phyloP scores from a whole-genome alignment of 208 protist genomes.

The Phytomonas sp. region DNA sequence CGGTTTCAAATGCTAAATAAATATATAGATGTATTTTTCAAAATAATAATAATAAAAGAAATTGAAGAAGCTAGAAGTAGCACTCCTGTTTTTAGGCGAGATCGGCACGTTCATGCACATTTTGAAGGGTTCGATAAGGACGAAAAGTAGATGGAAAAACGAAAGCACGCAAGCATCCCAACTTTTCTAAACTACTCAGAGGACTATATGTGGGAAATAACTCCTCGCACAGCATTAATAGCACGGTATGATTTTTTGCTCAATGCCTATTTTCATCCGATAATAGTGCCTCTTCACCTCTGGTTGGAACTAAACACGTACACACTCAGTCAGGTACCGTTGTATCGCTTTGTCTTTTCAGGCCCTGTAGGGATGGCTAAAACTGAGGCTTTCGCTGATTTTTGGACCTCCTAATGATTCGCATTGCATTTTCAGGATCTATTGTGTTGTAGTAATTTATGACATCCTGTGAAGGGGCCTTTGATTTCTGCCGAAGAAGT shows the following conservation, averaged over 20 bases:
- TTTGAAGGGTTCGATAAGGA: neutral
- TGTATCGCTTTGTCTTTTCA: neutral
- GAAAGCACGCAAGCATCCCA: neutral
- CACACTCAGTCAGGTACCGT: neutral
- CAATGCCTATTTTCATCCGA: neutral
- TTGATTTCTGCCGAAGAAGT: constrained; percentile 25
- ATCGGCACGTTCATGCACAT: neutral
- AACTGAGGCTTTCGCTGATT: neutral
- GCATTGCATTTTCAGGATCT: neutral
- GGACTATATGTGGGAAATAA: neutral
- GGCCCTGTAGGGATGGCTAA: neutral
- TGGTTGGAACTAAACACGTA: neutral
- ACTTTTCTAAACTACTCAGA: neutral
- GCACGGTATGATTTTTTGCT: neutral
- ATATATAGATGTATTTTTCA: neutral
- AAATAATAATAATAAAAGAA: neutral
- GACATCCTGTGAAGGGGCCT: constrained; percentile 37
- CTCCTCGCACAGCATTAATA: neutral
- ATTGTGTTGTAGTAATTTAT: constrained; percentile 46
- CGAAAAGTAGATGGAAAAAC: neutral
- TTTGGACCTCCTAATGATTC: constrained; percentile 1
- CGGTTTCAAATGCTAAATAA: neutral
- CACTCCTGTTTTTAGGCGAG: neutral
- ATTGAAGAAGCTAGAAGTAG: neutral
- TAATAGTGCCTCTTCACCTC: neutral